These are phyloP conservation scores for Paraphysoderma sedebokerense DNA, from an alignment of 371 early-diverging fungal species.

Conservation along the genomic window DNA sequence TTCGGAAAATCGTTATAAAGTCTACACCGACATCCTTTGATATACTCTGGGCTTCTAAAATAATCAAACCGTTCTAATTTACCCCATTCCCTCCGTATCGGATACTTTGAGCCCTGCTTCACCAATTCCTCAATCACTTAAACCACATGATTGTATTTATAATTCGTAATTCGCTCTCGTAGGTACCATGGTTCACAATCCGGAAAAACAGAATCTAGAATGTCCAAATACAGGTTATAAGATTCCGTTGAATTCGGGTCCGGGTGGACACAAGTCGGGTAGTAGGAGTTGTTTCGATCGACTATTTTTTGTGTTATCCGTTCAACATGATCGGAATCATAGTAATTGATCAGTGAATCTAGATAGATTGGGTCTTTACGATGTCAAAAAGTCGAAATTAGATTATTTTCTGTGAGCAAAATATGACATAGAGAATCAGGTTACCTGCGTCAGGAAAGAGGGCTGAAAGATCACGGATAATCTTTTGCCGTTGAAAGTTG, in stretches of 20 bases:
- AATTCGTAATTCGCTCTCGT: conserved; percentile 12
- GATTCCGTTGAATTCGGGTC: background rate
- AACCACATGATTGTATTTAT: conserved; percentile 17
- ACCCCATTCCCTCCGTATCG: conserved; percentile 18
- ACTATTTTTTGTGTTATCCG: background rate
- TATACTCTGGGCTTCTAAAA: conserved; percentile 6
- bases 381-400: too few relatives aligned
- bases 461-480: too few relatives aligned
- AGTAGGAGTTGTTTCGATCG: background rate
- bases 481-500: too few relatives aligned
- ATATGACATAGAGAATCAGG: too few relatives aligned
- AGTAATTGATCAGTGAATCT: background rate
- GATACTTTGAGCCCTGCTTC: conserved; percentile 2
- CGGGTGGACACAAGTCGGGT: background rate
- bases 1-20: conserved; percentile 11
- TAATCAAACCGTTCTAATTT: conserved; percentile 15
- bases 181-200: conserved; percentile 21
- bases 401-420: too few relatives aligned
- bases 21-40: background rate
- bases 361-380: background rate
- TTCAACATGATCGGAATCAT: background rate
- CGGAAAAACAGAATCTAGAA: conserved; percentile 29
- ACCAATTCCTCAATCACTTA: conserved; percentile 14
- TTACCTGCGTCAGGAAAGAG: too few relatives aligned
- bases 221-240: conserved; percentile 15